phyloP scores from a whole-genome alignment of 2,329 filamentous ascomycete genomes.

The Penicillium sp. region DNA sequence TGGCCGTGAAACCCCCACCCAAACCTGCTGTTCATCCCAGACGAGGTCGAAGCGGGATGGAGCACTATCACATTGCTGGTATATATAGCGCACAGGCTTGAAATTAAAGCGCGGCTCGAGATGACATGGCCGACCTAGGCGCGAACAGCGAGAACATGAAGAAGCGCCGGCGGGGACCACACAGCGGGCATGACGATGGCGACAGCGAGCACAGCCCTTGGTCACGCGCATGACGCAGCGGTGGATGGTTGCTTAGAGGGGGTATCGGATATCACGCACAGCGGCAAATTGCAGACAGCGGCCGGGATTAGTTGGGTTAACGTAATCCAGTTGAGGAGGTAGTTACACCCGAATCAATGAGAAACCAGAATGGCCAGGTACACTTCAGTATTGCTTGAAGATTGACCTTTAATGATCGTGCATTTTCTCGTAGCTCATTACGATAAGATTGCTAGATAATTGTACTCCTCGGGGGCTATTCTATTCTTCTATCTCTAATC shows the following conservation, averaged over 20 bases:
- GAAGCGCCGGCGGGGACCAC: conserved; percentile 24
- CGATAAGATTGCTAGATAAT: not conserved
- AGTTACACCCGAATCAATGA: no score
- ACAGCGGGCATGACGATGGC: conserved; percentile 29
- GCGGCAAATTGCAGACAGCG: not conserved
- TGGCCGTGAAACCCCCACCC: conserved; percentile 21
- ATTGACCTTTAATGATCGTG: not conserved
- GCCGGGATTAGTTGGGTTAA: not conserved
- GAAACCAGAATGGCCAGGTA: not conserved
- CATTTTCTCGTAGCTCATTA: no score
- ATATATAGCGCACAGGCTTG: conserved; percentile 26
- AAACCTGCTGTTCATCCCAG: conserved; percentile 30
- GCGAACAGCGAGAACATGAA: conserved; percentile 24
- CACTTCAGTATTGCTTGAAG: not conserved
- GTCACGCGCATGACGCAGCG: conserved; percentile 16
- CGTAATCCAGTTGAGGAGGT: not conserved
- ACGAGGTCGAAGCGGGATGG: conserved; percentile 22
- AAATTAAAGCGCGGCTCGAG: conserved; percentile 29
- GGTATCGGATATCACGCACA: not conserved
- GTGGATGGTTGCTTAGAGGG: not conserved
- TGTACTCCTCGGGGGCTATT: not conserved
- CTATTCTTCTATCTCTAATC: not conserved
- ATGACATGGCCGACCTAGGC: conserved; percentile 24
- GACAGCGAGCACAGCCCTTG: conserved; percentile 29
- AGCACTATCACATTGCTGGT: conserved; percentile 22